A percentile compares a stretch with the other conserved stretches of the same genome.
Evolutionary conservation across 164 flowering plant species (phyloP).

Genomic region (Liquidambar formosana): DNA sequence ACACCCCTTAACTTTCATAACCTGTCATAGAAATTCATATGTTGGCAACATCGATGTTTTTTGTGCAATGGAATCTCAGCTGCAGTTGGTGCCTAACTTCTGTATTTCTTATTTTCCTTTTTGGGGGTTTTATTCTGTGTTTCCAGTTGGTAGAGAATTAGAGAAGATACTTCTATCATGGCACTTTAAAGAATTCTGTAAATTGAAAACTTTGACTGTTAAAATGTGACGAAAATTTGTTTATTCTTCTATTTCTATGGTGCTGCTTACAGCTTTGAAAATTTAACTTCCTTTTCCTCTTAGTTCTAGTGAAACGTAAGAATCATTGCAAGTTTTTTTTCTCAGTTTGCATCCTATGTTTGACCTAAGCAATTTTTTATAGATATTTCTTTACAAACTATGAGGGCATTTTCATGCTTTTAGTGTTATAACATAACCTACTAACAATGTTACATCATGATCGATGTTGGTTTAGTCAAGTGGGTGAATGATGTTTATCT

Average conservation of each 20-base stretch:
- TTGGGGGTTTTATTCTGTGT: background rate
- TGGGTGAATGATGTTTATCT: too few relatives aligned
- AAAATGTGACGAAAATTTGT: too few relatives aligned
- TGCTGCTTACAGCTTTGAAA: background rate
- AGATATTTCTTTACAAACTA: too few relatives aligned
- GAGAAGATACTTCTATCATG: too few relatives aligned
- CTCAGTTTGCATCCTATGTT: too few relatives aligned
- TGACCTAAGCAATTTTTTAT: too few relatives aligned
- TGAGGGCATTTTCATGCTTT: too few relatives aligned
- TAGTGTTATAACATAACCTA: too few relatives aligned
- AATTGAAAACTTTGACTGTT: background rate
- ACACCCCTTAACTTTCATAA: constrained; percentile 48
- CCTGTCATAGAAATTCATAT: constrained; percentile 68
- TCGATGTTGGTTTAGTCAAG: too few relatives aligned
- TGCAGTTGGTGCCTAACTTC: constrained; percentile 59
- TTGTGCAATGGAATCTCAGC: constrained; percentile 75
- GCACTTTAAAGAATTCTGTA: too few relatives aligned
- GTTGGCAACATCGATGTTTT: constrained; percentile 79
- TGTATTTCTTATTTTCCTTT: background rate
- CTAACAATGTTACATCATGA: too few relatives aligned
- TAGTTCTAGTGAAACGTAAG: background rate
- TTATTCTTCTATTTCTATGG: background rate
- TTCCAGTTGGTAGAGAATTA: background rate
- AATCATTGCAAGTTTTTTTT: too few relatives aligned
- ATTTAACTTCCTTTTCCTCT: background rate